phyloP scores from a whole-genome alignment of 106 monocot genomes.

The Dendrobium huoshanense region DNA sequence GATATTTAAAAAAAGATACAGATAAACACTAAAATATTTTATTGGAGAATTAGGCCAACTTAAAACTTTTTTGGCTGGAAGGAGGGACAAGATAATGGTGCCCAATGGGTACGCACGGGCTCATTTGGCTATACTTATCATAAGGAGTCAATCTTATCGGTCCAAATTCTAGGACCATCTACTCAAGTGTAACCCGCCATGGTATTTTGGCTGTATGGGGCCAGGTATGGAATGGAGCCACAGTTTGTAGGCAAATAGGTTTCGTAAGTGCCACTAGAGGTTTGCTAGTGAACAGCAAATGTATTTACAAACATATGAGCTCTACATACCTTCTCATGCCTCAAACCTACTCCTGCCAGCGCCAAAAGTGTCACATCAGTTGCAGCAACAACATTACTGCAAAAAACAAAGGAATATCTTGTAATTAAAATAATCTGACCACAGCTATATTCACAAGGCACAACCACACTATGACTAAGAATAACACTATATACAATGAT shows the following conservation, averaged over 20 bases:
- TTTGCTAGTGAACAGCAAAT: not conserved
- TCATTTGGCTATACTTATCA: no score
- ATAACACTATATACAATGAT: not conserved
- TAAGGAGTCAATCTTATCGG: no score
- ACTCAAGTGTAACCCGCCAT: no score
- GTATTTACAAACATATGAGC: not conserved
- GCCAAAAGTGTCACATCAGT: slow-evolving; percentile 95
- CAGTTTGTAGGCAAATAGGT: not conserved
- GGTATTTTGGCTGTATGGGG: no score
- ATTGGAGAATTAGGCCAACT: no score
- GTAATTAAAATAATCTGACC: not conserved
- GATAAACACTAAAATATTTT: no score
- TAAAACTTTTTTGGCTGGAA: no score
- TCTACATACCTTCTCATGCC: slow-evolving; percentile 48
- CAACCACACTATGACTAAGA: not conserved
- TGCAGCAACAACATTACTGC: slow-evolving; percentile 96
- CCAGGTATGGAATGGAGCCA: no score
- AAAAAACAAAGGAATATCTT: slow-evolving; percentile 13
- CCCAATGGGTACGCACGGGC: no score
- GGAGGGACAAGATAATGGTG: no score
- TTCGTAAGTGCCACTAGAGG: not conserved
- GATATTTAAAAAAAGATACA: no score
- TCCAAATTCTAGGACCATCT: no score
- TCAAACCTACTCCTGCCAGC: slow-evolving; percentile 78
- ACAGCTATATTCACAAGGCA: not conserved